Percentiles rank a stretch among this genome's conserved stretches.
Conservation (phyloP, 2,329 filamentous ascomycete genomes). For the Exophiala sideris region DNA sequence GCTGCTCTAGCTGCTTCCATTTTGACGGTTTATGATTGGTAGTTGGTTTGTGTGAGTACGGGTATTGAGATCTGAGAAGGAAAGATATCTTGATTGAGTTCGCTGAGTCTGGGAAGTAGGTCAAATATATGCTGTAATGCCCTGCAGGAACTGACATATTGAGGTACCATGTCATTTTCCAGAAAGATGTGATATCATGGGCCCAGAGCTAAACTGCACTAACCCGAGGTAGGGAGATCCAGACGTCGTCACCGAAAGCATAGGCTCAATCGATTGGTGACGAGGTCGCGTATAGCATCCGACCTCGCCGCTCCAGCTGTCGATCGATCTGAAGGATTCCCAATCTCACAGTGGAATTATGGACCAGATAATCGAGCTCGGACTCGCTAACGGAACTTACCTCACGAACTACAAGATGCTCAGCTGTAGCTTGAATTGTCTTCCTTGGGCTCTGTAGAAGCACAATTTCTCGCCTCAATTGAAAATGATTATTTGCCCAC, state of each 20-base stretch:
- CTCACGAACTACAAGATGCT: too few species aligned
- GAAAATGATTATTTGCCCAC: too few species aligned
- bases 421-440: too few species aligned
- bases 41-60: not conserved
- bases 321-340: conserved; percentile 1
- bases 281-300: not conserved
- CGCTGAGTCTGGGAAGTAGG: too few species aligned
- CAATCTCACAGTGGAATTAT: not conserved
- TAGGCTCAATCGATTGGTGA: conserved; percentile 2
- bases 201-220: not conserved
- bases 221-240: not conserved
- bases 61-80: not conserved
- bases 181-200: not conserved
- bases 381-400: too few species aligned
- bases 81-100: not conserved
- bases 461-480: too few species aligned
- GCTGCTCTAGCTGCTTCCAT: conserved; percentile 66
- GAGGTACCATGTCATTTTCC: not conserved
- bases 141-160: not conserved
- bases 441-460: too few species aligned
- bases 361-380: too few species aligned
- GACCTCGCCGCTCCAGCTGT: not conserved
- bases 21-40: conserved; percentile 29
- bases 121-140: not conserved
- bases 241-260: not conserved